phyloP scores from a whole-genome alignment of 805 yeast species.

The Tetrapisispora phaffii region DNA sequence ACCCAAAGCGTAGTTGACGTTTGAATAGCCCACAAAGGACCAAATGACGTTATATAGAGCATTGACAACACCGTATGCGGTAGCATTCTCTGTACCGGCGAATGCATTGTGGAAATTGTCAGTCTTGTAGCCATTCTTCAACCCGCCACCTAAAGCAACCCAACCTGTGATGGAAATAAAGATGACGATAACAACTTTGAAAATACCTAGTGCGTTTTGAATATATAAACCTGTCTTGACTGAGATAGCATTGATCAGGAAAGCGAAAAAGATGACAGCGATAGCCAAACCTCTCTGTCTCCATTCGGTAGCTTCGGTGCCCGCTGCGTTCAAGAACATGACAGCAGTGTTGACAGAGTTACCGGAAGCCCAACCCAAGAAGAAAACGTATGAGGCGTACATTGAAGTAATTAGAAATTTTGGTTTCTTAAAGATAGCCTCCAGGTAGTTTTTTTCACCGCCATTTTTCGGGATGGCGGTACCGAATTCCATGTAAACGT shows the following conservation, averaged over 20 bases:
- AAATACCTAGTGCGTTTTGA: constrained; percentile 56
- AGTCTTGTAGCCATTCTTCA: constrained; percentile 42
- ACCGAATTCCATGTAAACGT: constrained; percentile 75
- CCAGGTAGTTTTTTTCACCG: constrained; percentile 77
- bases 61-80: constrained; percentile 61
- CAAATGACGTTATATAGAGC: constrained; percentile 76
- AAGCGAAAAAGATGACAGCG: constrained; percentile 63
- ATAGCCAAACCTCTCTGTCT: constrained; percentile 68
- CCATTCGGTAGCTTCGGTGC: constrained; percentile 59
- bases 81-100: constrained; percentile 40
- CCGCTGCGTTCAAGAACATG: constrained; percentile 67
- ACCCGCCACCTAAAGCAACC: constrained; percentile 72
- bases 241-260: constrained; percentile 49
- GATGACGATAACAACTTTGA: constrained; percentile 61
- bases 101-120: constrained; percentile 54
- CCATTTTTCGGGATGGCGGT: constrained; percentile 72
- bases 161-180: constrained; percentile 71
- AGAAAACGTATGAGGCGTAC: constrained; percentile 62
- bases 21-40: constrained; percentile 78
- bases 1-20: constrained; percentile 74
- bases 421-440: constrained; percentile 60
- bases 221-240: constrained; percentile 58
- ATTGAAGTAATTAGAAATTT: constrained; percentile 54
- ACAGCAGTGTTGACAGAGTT: constrained; percentile 74
- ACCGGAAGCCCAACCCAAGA: constrained; percentile 81